These are phyloP conservation scores for Flaveria linearis DNA, from an alignment of 129 eudicot species.

Conservation along the genomic window DNA sequence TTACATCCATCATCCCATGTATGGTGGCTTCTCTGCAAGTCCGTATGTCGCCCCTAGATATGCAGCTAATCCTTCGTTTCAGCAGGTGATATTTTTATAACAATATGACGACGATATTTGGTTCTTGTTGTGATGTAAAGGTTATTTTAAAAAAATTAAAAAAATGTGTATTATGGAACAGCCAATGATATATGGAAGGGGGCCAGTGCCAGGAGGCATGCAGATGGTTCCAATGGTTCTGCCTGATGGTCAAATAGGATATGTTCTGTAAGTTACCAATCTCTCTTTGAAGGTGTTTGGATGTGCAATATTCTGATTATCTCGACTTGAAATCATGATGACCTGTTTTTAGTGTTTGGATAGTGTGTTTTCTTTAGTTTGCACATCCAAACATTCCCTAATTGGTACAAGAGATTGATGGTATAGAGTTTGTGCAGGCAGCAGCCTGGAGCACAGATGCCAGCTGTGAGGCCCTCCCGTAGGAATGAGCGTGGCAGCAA, in stretches of 20 bases:
- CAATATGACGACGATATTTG: background rate
- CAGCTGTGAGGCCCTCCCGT: constrained; percentile 61
- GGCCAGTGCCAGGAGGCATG: constrained; percentile 97
- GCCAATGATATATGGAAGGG: constrained; percentile 97
- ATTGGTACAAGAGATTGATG: constrained; percentile 9
- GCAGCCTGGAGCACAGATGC: constrained; percentile 81
- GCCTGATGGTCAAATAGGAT: constrained; percentile 97
- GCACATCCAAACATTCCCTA: background rate
- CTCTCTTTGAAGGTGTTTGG: background rate
- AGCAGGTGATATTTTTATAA: constrained; percentile 58
- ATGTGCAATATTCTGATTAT: background rate
- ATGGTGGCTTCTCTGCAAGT: constrained; percentile 67
- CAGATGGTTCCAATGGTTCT: constrained; percentile 99
- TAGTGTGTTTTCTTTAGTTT: background rate
- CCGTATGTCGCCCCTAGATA: constrained; percentile 72
- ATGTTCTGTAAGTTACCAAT: constrained; percentile 80
- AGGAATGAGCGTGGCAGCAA: constrained; percentile 71
- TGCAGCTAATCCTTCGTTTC: constrained; percentile 70
- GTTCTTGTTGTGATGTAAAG: constrained; percentile 2
- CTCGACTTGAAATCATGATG: background rate
- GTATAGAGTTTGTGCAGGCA: constrained; percentile 53
- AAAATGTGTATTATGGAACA: constrained; percentile 34
- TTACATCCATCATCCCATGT: constrained; percentile 68
- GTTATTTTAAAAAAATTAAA: background rate
- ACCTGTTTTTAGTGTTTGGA: too few species aligned